Conservation (phyloP, 192 early-diverging fungal species). For the Podila minutissima region DNA sequence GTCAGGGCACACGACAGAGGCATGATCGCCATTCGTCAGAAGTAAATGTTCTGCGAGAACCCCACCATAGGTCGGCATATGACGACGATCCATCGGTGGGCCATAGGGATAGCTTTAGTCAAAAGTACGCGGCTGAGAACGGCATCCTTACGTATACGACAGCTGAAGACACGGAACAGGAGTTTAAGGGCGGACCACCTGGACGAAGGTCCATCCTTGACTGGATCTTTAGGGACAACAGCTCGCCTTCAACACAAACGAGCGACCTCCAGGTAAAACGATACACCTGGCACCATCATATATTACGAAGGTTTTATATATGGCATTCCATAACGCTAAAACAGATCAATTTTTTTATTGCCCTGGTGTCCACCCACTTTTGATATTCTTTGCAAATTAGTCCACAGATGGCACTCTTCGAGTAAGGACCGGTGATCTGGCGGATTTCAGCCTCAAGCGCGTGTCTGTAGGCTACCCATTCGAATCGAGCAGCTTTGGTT, state of each 20-base stretch:
- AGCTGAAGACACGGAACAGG: background rate
- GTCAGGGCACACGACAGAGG: background rate
- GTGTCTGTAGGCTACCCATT: slow-evolving; percentile 13
- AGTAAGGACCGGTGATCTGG: background rate
- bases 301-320: too few species aligned
- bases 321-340: too few species aligned
- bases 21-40: background rate
- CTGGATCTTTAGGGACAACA: slow-evolving; percentile 2
- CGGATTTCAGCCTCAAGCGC: slow-evolving; percentile 9
- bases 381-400: too few species aligned
- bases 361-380: too few species aligned
- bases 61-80: slow-evolving; percentile 8
- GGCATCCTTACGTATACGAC: background rate
- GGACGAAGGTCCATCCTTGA: slow-evolving; percentile 3
- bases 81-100: slow-evolving; percentile 22
- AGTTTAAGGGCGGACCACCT: background rate
- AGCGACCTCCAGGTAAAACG: too few species aligned
- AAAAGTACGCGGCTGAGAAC: slow-evolving; percentile 17
- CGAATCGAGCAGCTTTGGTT: slow-evolving; percentile 12
- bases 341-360: too few species aligned
- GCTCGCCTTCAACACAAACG: too few species aligned
- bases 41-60: background rate
- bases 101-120: slow-evolving; percentile 16
- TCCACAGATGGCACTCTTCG: too few species aligned
- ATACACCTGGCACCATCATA: too few species aligned